These are phyloP conservation scores for Rhizopogon salebrosus DNA, from an alignment of 768 basidiomycete genomes.

Conservation along the genomic window DNA sequence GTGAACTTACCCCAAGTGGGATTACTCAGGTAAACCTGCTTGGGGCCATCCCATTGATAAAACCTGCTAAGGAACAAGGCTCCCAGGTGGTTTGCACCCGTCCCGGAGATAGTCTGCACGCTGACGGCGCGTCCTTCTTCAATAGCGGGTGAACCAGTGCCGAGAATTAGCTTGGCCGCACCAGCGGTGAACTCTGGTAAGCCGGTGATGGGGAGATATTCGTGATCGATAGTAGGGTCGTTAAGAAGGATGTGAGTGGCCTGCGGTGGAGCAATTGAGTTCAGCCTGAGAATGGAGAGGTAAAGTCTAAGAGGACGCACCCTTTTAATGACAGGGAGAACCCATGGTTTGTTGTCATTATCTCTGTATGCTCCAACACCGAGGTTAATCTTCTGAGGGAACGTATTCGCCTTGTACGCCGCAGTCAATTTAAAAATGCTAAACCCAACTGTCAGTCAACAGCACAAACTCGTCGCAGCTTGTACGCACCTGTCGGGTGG, in stretches of 20 bases:
- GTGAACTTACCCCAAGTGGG: constrained; percentile 78
- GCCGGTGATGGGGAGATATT: constrained; percentile 90
- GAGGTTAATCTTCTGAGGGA: constrained; percentile 79
- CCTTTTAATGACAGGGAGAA: constrained; percentile 88
- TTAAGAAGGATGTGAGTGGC: constrained; percentile 67
- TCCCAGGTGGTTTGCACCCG: constrained; percentile 92
- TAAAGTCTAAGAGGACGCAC: constrained; percentile 31
- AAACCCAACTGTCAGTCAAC: constrained; percentile 8
- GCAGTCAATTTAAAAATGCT: constrained; percentile 92
- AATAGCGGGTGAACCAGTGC: constrained; percentile 64
- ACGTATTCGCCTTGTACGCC: constrained; percentile 77
- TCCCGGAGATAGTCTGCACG: constrained; percentile 93
- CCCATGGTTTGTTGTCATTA: constrained; percentile 83
- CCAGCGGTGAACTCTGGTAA: constrained; percentile 76
- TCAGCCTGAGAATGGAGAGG: neutral
- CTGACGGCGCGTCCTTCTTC: constrained; percentile 66
- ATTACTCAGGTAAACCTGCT: constrained; percentile 78
- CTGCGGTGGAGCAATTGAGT: constrained; percentile 32
- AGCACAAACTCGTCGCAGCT: neutral
- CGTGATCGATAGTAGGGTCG: constrained; percentile 78
- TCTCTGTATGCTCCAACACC: constrained; percentile 94
- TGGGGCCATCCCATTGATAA: constrained; percentile 64
- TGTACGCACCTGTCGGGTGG: constrained; percentile 72
- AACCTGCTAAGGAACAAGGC: constrained; percentile 82
- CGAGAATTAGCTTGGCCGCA: constrained; percentile 81